Percentiles rank a stretch among this genome's conserved stretches.
Conservation (phyloP, 176 grass and related monocot species). For the Musa acuminata region DNA sequence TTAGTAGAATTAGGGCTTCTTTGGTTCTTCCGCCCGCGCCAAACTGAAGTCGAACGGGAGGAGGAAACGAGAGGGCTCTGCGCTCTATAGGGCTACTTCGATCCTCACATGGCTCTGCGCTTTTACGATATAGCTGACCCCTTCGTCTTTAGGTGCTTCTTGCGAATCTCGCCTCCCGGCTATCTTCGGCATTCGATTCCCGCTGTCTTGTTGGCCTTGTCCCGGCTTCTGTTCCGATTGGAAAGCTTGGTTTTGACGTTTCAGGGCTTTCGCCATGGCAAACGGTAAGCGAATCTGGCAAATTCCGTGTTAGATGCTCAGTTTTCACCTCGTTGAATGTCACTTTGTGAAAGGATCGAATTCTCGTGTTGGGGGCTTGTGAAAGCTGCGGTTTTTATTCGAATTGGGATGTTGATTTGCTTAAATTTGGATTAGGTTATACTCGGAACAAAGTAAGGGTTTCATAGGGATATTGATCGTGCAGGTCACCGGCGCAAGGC, state of each 20-base stretch:
- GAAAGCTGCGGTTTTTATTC: slow-evolving; percentile 19
- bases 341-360: no score
- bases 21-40: no score
- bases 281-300: background rate
- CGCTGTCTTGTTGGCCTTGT: slow-evolving; percentile 10
- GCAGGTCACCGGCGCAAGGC: background rate
- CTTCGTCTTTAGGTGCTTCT: background rate
- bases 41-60: no score
- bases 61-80: no score
- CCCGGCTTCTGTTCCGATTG: slow-evolving; percentile 11
- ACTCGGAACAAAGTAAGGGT: background rate
- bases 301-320: background rate
- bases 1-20: no score
- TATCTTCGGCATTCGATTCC: background rate
- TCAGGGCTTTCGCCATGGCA: background rate
- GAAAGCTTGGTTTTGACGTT: background rate
- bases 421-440: background rate
- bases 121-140: slow-evolving; percentile 12
- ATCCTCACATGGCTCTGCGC: no score
- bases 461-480: background rate
- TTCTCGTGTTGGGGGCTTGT: no score
- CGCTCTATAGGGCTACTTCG: background rate
- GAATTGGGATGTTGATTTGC: background rate
- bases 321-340: no score
- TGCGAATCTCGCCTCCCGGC: background rate